Evolutionary conservation across 257 asterid species (phyloP), one percentile per base, ranked within the genome.

Genomic region (Plectranthus barbatus): DNA sequence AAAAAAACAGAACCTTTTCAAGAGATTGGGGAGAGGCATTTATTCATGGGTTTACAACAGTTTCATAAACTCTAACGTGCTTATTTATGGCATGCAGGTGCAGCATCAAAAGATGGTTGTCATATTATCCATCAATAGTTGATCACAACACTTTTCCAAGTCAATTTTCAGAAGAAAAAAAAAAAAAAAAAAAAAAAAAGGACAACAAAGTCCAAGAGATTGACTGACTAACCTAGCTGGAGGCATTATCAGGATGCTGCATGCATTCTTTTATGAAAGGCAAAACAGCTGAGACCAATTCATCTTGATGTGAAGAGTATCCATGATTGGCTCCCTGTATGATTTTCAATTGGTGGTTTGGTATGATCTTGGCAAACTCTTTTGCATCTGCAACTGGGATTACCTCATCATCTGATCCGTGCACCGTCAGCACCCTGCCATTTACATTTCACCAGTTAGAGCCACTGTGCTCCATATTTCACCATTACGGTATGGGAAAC

Each of bases 391-490:
- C 95, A 4, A 79, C 74, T 0, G 95, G 92, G 65, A 87, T 77
- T 17, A 85, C 41, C 64, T 83, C 92, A 48, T 90, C 97, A 12
- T 60, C 85, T 6, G 95, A 78, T 53, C 97, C 97, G 12, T 90
- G 97, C 52, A 85, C 85, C 4, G 88, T 85, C 72, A 84, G 67
- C 40, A 90, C 90, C 86, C 97, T 86, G 64, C n/a, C 21, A 49
- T 12, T 72, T 20, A 21, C 50, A 60, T 20, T 54, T 54, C 10
- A 50, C 50, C 26, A 31, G 34, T 64, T 51, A 76, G 60, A 39
- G 24, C 8, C 11, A 2, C 11, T 19, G n/a, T n/a, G n/a, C n/a
- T n/a, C n/a, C n/a, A n/a, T n/a, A n/a, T n/a, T n/a, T n/a, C n/a
- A n/a, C n/a, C n/a, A n/a, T n/a, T n/a, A n/a, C n/a, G n/a, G n/a